Percentiles rank a stretch among this genome's conserved stretches.
These are phyloP conservation scores for Vicia sativa DNA, from an alignment of 306 rosid genomes.

Conservation along the genomic window DNA sequence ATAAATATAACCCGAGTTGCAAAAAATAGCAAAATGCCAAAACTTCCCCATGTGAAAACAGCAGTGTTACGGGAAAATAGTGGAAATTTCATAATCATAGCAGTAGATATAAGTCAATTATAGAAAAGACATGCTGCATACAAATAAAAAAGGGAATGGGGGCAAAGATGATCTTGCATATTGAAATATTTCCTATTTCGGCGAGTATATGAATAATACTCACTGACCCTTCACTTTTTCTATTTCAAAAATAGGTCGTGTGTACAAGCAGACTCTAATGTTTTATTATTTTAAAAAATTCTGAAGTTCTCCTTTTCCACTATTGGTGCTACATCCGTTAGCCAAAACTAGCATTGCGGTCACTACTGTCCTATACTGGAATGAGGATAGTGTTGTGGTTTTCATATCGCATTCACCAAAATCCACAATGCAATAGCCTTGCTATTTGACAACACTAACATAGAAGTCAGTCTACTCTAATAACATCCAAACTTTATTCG, in stretches of 20 bases:
- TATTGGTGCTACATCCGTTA: not conserved
- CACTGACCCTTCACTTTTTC: not conserved
- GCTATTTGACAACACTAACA: constrained; percentile 1
- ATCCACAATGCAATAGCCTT: not conserved
- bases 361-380: not conserved
- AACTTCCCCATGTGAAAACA: not conserved
- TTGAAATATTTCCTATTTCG: not conserved
- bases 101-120: not conserved
- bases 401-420: not conserved
- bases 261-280: not conserved
- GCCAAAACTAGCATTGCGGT: not conserved
- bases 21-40: not conserved
- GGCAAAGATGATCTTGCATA: not conserved
- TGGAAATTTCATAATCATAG: not conserved
- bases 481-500: constrained; percentile 16
- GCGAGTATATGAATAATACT: not conserved
- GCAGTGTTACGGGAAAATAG: not conserved
- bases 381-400: not conserved
- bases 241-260: no score
- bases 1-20: constrained; percentile 17
- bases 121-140: not conserved
- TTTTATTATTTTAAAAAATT: not conserved
- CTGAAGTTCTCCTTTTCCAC: not conserved
- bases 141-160: not conserved
- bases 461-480: constrained; percentile 1